Evolutionary conservation across 352 stramenopile species (phyloP).

Genomic region (Pythium angustatum): DNA sequence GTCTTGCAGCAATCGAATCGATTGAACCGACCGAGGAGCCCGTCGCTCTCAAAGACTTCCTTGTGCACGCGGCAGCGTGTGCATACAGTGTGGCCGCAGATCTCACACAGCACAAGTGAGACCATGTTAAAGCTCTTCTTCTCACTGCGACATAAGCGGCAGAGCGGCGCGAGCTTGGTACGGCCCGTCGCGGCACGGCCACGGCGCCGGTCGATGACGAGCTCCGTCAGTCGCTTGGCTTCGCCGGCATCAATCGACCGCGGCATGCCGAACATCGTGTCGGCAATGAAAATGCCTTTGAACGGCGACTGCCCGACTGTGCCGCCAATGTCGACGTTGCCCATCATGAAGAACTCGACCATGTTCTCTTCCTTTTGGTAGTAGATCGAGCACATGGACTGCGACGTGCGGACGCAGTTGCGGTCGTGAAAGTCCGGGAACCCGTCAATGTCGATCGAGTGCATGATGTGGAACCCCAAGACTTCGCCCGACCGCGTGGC

Average conservation of each 20-base stretch:
- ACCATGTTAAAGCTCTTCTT: conserved; percentile 27
- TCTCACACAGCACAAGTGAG: conserved; percentile 23
- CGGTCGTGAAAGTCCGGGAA: conserved; percentile 45
- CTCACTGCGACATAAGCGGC: conserved; percentile 21
- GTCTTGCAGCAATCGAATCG: conserved; percentile 31
- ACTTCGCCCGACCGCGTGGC: conserved; percentile 42
- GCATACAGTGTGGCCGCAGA: conserved; percentile 26
- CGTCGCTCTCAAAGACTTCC: conserved; percentile 25
- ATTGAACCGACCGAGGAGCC: conserved; percentile 25
- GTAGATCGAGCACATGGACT: conserved; percentile 53
- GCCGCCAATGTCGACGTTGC: conserved; percentile 30
- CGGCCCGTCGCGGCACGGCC: conserved; percentile 12
- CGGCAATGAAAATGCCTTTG: conserved; percentile 35
- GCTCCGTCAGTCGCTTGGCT: conserved; percentile 45
- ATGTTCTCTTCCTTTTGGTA: conserved; percentile 48
- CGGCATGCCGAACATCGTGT: conserved; percentile 46
- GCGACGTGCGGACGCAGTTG: conserved; percentile 45
- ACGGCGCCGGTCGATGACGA: conserved; percentile 22
- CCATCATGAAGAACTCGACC: conserved; percentile 52
- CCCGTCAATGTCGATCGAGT: conserved; percentile 31
- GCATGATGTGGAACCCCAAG: conserved; percentile 54
- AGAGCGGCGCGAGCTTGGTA: conserved; percentile 13
- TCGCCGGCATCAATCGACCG: conserved; percentile 48
- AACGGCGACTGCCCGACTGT: conserved; percentile 23
- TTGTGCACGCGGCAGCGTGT: conserved; percentile 28